Evolutionary conservation across 805 yeast species (phyloP), one percentile per base, ranked within the genome.

Genomic region (Lipomyces sp.): DNA sequence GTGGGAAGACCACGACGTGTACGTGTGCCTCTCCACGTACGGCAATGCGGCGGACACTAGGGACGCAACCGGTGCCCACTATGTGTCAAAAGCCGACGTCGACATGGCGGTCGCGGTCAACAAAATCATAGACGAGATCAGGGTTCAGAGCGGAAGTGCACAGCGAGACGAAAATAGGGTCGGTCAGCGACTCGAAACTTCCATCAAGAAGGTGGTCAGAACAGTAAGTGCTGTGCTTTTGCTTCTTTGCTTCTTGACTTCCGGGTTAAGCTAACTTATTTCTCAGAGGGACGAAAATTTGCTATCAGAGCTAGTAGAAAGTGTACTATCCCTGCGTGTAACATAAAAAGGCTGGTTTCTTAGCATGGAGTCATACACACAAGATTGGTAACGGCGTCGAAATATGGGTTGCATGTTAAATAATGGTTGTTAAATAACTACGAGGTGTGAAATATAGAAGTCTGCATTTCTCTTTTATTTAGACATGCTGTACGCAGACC

Each of bases 41-140:
- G 52, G 45, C 18, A 22, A n/a, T 24, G 21, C 37, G 24, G n/a
- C 41, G 34, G 19, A n/a, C 31, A 2, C 11, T 3, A n/a, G n/a
- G n/a, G 16, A 37, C 10, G 28, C 40, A 13, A 22, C 28, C 13
- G 46, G 39, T 7, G 40, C 47, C 22, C 46, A 48, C 24, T 43
- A 29, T 28, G 40, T 48, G 22, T 43, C 52, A 10, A 48, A 42
- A 24, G 23, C 47, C 5, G 52, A 48, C 34, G 47, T 42, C 32
- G 48, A 48, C 32, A 29, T 41, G 34, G 45, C 45, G n/a, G 22
- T 18, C 21, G n/a, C 16, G 11, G 16, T 41, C 1, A 41, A 33
- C 19, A 16, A 32, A 11, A 4, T 41, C 7, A 31, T 41, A 7
- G 38, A 41, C 28, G 45, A 41, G 28, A 31, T 41, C 19, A 36